phyloP scores from a whole-genome alignment of 1,139 yeast species.

The Blastobotrys arbuscula region DNA sequence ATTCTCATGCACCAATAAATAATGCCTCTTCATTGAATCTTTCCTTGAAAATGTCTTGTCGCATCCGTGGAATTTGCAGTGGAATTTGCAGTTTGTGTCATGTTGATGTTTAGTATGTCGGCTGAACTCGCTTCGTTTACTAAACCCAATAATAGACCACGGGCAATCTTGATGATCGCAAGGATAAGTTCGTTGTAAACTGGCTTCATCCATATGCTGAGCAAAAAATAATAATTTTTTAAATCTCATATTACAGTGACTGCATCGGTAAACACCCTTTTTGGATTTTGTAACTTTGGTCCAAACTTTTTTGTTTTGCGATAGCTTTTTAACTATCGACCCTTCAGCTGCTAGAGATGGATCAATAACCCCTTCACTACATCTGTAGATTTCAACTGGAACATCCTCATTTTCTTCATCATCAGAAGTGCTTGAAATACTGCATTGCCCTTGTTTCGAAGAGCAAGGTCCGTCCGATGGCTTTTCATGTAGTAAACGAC shows the following conservation, averaged over 20 bases:
- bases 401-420: not conserved
- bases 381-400: not conserved
- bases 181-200: constrained; percentile 40
- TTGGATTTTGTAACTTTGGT: constrained; percentile 26
- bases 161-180: constrained; percentile 57
- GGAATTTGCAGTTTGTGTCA: constrained; percentile 17
- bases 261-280: constrained; percentile 48
- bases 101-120: constrained; percentile 61
- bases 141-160: constrained; percentile 55
- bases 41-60: constrained; percentile 50
- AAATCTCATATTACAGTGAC: constrained; percentile 45
- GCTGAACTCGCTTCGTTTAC: constrained; percentile 53
- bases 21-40: constrained; percentile 24
- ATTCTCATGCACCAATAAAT: constrained; percentile 19
- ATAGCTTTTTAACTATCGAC: constrained; percentile 7
- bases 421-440: not conserved
- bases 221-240: constrained; percentile 40
- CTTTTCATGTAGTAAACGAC: too few relatives aligned
- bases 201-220: constrained; percentile 42
- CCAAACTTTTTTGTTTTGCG: constrained; percentile 15
- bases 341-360: constrained; percentile 1
- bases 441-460: not conserved
- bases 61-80: constrained; percentile 41
- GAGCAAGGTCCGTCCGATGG: too few relatives aligned
- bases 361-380: not conserved